phyloP scores from a whole-genome alignment of 2,329 filamentous ascomycete species.

The Aureobasidium sp. region DNA sequence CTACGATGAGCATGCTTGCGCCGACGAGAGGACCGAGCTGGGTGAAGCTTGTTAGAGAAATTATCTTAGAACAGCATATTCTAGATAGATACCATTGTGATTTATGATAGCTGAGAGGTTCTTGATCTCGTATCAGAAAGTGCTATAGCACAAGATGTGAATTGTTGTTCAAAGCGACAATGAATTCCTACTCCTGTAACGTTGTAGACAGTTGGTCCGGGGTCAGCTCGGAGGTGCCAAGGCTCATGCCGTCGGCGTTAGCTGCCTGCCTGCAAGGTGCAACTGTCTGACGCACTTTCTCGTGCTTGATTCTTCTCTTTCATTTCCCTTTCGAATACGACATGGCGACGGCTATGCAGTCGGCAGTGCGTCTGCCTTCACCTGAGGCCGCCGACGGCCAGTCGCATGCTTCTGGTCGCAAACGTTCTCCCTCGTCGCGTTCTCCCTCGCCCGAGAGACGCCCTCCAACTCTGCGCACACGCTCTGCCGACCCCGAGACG shows the following conservation, averaged over 20 bases:
- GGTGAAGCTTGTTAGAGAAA: neutral
- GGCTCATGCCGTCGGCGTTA: neutral
- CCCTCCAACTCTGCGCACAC: slow-evolving; percentile 26
- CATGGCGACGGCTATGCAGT: slow-evolving; percentile 17
- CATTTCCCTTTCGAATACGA: neutral
- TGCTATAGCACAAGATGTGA: neutral
- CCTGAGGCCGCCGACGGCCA: slow-evolving; percentile 16
- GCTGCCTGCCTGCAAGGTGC: neutral
- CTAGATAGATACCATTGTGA: slow-evolving; percentile 15
- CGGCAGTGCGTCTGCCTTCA: slow-evolving; percentile 16
- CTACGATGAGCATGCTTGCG: slow-evolving; percentile 68
- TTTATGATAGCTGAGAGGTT: neutral
- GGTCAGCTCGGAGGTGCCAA: slow-evolving; percentile 10
- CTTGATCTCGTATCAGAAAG: neutral
- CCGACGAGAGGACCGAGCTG: slow-evolving; percentile 87
- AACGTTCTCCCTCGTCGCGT: slow-evolving; percentile 29
- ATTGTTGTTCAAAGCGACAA: neutral
- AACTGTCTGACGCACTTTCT: slow-evolving; percentile 1
- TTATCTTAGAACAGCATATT: no score
- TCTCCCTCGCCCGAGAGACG: slow-evolving; percentile 31
- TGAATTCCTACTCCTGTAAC: neutral
- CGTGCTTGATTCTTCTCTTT: neutral
- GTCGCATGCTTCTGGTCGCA: slow-evolving; percentile 21
- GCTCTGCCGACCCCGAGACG: slow-evolving; percentile 12
- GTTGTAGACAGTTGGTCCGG: neutral